Evolutionary conservation across 805 yeast species (phyloP).

Genomic region (Wickerhamomyces alni): DNA sequence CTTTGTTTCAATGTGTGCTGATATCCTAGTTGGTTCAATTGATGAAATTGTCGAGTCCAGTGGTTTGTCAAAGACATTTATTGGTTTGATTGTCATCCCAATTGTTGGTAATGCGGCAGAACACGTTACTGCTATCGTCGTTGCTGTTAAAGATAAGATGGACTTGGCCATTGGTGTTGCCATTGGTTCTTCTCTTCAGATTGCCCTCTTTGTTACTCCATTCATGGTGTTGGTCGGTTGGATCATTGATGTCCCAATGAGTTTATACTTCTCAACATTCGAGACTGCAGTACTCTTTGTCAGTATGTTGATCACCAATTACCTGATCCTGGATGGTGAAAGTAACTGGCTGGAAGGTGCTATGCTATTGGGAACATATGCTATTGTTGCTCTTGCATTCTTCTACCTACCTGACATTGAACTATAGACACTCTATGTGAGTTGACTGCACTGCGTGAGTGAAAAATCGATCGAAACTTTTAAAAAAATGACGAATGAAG

Average conservation of each 20-base stretch:
- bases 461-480: no score
- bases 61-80: slow-evolving; percentile 89
- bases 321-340: slow-evolving; percentile 87
- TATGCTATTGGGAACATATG: slow-evolving; percentile 81
- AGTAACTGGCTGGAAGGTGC: slow-evolving; percentile 97
- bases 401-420: slow-evolving; percentile 70
- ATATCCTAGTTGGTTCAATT: slow-evolving; percentile 87
- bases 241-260: slow-evolving; percentile 87
- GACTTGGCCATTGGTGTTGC: slow-evolving; percentile 97
- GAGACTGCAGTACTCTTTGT: slow-evolving; percentile 91
- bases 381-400: slow-evolving; percentile 85
- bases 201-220: slow-evolving; percentile 93
- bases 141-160: slow-evolving; percentile 95
- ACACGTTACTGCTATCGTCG: slow-evolving; percentile 93
- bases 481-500: no score
- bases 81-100: slow-evolving; percentile 89
- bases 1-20: slow-evolving; percentile 86
- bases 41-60: slow-evolving; percentile 80
- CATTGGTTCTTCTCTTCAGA: slow-evolving; percentile 91
- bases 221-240: slow-evolving; percentile 94
- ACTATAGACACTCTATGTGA: neutral
- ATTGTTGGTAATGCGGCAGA: slow-evolving; percentile 99
- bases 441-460: no score
- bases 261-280: slow-evolving; percentile 82
- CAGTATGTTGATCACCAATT: slow-evolving; percentile 82